Evolutionary conservation across 306 rosid genomes (phyloP).

Genomic region (Fagus sylvatica): DNA sequence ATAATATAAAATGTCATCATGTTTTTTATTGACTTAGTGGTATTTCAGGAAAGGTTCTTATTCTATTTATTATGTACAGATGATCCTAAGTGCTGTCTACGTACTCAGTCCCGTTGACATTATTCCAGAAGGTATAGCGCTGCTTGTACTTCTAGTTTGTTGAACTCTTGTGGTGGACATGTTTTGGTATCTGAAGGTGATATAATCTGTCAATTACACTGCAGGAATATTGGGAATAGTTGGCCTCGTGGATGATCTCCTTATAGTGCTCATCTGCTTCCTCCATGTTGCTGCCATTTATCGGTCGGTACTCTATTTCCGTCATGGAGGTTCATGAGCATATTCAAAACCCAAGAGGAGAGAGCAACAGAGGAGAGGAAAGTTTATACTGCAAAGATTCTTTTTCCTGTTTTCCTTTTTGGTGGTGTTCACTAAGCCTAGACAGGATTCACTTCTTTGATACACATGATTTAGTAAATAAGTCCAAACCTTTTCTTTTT

Average conservation of each 20-base stretch:
- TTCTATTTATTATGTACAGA: conserved; percentile 43
- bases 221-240: conserved; percentile 77
- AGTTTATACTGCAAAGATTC: neutral
- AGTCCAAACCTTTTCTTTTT: neutral
- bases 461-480: neutral
- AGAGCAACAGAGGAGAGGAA: neutral
- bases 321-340: conserved; percentile 68
- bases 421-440: neutral
- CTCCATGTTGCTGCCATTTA: conserved; percentile 79
- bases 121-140: conserved; percentile 76
- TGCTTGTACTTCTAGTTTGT: conserved; percentile 7
- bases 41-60: conserved; percentile 10
- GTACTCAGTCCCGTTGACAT: conserved; percentile 82
- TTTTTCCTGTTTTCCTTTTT: neutral
- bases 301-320: conserved; percentile 66
- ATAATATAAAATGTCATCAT: neutral
- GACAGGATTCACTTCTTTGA: neutral
- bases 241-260: conserved; percentile 79
- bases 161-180: neutral
- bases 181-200: conserved; percentile 3
- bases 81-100: conserved; percentile 54
- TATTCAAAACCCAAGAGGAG: neutral
- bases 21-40: neutral
- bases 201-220: conserved; percentile 1
- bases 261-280: conserved; percentile 63